Evolutionary conservation across 805 yeast species (phyloP), one percentile per base, ranked within the genome.

Genomic region (Starmerella khaoyaiensis): DNA sequence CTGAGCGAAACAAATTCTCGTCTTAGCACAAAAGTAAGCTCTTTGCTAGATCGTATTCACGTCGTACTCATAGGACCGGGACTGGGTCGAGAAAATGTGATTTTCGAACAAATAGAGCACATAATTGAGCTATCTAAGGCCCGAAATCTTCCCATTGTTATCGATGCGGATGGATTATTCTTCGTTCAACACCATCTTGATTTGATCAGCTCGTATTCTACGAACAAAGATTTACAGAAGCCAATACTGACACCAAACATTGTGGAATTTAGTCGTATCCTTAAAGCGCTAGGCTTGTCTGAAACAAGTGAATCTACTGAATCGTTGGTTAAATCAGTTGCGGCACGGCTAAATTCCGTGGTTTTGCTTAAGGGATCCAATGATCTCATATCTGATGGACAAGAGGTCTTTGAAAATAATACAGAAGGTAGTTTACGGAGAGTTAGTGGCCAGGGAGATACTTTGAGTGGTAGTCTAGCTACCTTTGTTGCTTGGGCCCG

Each of bases 381-480:
- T 2, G 98, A 90, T 52, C 46, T 69, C 25, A 76, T 84, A 9
- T 77, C 73, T 4, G 61, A 66, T 35, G 71, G 70, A 2, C 62
- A 59, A 4, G 52, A 56, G 4, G 50, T 60, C 4, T 44, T 80
- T 5, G 49, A 59, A 3, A 69, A 67, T 43, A 65, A 64, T 24
- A 52, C 62, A 22, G 50, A 55, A 12, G 96, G 97, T 1, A 76
- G 90, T 5, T 58, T 61, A 34, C 78, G 81, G 52, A 66, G 98
- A 37, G 93, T 81, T 6, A 95, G 96, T 10, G 98, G 98, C 0
- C 97, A 90, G 60, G 98, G 98, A 19, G 98, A 90, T 51, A 79
- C 95, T 0, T 57, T 90, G 27, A 72, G 87, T 0, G 98, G 98
- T 0, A 63, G 81, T 18, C 59, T 84, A n/a, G 84, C 86, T 1